Evolutionary conservation across 2,329 filamentous ascomycete species (phyloP).

Genomic region (Tolypocladium album): DNA sequence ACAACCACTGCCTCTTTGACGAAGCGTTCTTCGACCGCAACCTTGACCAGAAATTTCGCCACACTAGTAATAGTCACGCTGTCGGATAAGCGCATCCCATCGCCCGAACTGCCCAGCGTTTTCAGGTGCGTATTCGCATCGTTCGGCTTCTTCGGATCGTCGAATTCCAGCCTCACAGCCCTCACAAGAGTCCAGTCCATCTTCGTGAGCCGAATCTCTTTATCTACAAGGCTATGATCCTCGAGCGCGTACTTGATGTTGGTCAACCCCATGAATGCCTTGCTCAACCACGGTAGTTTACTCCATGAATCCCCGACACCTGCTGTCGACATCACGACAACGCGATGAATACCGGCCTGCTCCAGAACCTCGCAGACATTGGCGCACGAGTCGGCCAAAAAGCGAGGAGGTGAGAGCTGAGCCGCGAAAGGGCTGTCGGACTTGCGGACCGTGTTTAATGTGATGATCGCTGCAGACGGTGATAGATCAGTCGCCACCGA

Average conservation of each 20-base stretch:
- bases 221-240: conserved; percentile 24
- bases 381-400: conserved; percentile 25
- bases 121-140: conserved; percentile 7
- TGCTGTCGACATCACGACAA: conserved; percentile 27
- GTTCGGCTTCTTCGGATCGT: conserved; percentile 12
- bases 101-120: conserved; percentile 17
- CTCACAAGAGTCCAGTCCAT: conserved; percentile 27
- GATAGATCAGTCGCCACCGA: conserved; percentile 7
- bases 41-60: conserved; percentile 22
- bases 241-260: conserved; percentile 27
- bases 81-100: conserved; percentile 19
- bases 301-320: conserved; percentile 27
- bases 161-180: conserved; percentile 18
- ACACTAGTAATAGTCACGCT: conserved; percentile 15
- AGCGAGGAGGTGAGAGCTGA: conserved; percentile 24
- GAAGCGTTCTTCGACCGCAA: conserved; percentile 14
- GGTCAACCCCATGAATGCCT: conserved; percentile 25
- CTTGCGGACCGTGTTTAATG: conserved; percentile 26
- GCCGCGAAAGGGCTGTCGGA: conserved; percentile 28
- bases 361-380: conserved; percentile 21
- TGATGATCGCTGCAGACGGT: conserved; percentile 23
- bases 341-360: conserved; percentile 17
- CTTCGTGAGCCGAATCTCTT: conserved; percentile 20
- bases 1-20: conserved; percentile 10
- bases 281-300: conserved; percentile 20